phyloP scores from a whole-genome alignment of 306 rosid genomes.

The Mimosa bimucronata region DNA sequence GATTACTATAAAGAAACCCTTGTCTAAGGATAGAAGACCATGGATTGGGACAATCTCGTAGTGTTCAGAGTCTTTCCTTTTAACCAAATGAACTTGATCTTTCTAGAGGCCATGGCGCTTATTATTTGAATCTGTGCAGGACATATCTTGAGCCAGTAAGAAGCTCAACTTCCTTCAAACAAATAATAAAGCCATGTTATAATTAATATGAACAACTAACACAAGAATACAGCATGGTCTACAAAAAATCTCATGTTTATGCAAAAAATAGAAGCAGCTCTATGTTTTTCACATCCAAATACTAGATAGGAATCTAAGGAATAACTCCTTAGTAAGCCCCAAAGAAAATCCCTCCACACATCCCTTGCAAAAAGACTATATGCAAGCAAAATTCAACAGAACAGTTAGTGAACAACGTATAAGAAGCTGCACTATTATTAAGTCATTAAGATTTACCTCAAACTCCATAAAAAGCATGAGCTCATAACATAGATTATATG shows the following conservation, averaged over 20 bases:
- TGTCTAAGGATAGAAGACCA: conserved; percentile 81
- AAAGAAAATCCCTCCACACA: conserved; percentile 5
- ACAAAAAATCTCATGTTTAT: conserved; percentile 2
- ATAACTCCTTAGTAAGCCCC: conserved; percentile 21
- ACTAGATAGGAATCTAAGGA: neutral
- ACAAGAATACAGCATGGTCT: conserved; percentile 17
- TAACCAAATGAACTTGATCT: conserved; percentile 87
- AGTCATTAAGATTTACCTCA: neutral
- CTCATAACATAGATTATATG: neutral
- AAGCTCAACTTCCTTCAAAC: conserved; percentile 42
- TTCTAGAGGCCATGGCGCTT: conserved; percentile 78
- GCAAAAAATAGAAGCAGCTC: conserved; percentile 9
- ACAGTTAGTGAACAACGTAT: neutral
- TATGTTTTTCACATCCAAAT: neutral
- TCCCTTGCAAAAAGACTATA: neutral
- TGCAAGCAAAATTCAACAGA: neutral
- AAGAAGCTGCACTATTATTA: neutral
- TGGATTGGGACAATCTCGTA: conserved; percentile 75
- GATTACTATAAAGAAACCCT: conserved; percentile 92
- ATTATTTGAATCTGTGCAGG: conserved; percentile 61
- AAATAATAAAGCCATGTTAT: conserved; percentile 27
- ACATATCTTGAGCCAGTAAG: conserved; percentile 62
- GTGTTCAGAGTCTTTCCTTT: conserved; percentile 70
- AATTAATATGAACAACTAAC: conserved; percentile 24
- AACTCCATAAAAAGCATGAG: neutral